Conservation (phyloP, 352 stramenopile genomes). For the Globisporangium echinulatum region DNA sequence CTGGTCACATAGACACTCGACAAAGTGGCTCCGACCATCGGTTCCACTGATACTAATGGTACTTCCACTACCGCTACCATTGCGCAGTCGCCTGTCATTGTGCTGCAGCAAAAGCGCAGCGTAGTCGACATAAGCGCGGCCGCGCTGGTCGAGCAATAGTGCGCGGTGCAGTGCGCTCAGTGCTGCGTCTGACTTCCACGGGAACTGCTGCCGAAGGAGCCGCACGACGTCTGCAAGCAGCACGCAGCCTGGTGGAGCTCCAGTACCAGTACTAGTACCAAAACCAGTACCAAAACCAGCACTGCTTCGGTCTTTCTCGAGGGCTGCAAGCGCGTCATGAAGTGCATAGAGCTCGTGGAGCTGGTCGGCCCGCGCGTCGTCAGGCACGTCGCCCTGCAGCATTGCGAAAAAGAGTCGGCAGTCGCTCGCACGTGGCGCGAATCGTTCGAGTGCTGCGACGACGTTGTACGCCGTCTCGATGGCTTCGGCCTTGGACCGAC, state of each 20-base stretch:
- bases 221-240: conserved; percentile 38
- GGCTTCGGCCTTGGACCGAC: conserved; percentile 23
- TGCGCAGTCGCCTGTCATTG: conserved; percentile 8
- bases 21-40: conserved; percentile 12
- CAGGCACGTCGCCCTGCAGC: conserved; percentile 31
- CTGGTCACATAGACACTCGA: conserved; percentile 43
- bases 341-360: conserved; percentile 32
- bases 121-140: conserved; percentile 35
- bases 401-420: conserved; percentile 54
- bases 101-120: conserved; percentile 27
- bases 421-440: conserved; percentile 27
- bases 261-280: background rate
- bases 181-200: conserved; percentile 49
- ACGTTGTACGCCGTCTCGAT: conserved; percentile 65
- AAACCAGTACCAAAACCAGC: conserved; percentile 2
- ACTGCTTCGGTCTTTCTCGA: conserved; percentile 43
- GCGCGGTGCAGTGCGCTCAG: conserved; percentile 38
- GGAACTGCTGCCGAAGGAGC: conserved; percentile 40
- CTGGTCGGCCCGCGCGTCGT: conserved; percentile 40
- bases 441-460: conserved; percentile 34
- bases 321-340: conserved; percentile 35
- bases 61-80: background rate
- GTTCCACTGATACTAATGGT: background rate
- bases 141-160: conserved; percentile 37
- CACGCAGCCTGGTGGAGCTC: conserved; percentile 19